Percentiles rank a stretch among this genome's conserved stretches.
Evolutionary conservation across 78 protist species (phyloP).

Genomic region (slime mould (Dictyostelium discoideum)): dicty_2.7 NC_007091.3:1886001-1886500

Average conservation of each 20-base stretch:
- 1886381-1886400: constrained; percentile 99
- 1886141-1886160: constrained; percentile 98
- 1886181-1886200: constrained; percentile 90
- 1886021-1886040: constrained; percentile 98
- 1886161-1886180: constrained; percentile 99
- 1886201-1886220: neutral
- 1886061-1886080: constrained; percentile 85
- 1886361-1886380: constrained; percentile 99
- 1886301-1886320: constrained; percentile 97
- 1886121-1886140: constrained; percentile 99
- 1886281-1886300: constrained; percentile 24
- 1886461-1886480: constrained; percentile 98
- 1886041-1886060: constrained; percentile 96
- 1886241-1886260: neutral
- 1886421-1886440: constrained; percentile 96
- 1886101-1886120: constrained; percentile 93
- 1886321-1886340: constrained; percentile 99
- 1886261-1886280: neutral
- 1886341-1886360: constrained; percentile 99
- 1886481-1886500: constrained; percentile 97
- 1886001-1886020: constrained; percentile 98
- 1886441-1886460: constrained; percentile 99
- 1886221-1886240: neutral
- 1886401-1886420: constrained; percentile 98
- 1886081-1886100: constrained; percentile 85